Evolutionary conservation across 1,284 basidiomycete genomes (phyloP).

Genomic region (Sanguinoderma infundibulare): DNA sequence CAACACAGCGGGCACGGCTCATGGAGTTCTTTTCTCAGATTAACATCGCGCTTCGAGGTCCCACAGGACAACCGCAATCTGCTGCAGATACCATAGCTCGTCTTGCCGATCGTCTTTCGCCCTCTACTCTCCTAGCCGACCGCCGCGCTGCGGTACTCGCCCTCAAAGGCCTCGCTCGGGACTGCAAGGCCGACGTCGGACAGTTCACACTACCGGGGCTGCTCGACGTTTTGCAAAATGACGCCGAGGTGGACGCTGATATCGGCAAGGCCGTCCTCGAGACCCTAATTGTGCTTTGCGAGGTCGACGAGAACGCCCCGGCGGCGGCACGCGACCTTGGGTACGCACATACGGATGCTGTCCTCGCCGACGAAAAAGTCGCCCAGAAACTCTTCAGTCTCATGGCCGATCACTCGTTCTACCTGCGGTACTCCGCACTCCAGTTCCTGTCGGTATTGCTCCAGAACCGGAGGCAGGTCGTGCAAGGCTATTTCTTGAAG

Average conservation of each 20-base stretch:
- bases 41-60: constrained; percentile 79
- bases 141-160: constrained; percentile 90
- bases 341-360: constrained; percentile 72
- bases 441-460: constrained; percentile 85
- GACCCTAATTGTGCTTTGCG: constrained; percentile 81
- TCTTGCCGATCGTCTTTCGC: constrained; percentile 88
- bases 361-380: constrained; percentile 74
- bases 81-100: constrained; percentile 85
- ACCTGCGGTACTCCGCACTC: constrained; percentile 86
- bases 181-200: constrained; percentile 90
- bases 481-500: constrained; percentile 91
- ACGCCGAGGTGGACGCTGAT: constrained; percentile 88
- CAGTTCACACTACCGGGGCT: constrained; percentile 76
- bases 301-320: constrained; percentile 55
- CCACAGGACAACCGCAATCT: constrained; percentile 79
- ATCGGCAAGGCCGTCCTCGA: constrained; percentile 91
- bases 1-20: constrained; percentile 16
- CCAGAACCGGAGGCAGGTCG: constrained; percentile 76
- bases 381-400: constrained; percentile 81
- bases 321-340: constrained; percentile 62
- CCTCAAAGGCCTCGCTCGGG: constrained; percentile 90
- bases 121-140: constrained; percentile 86
- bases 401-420: constrained; percentile 80
- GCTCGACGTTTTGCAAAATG: constrained; percentile 81
- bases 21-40: constrained; percentile 87